These are phyloP conservation scores for Chrysosporium keratinophilum DNA, from an alignment of 2,329 filamentous ascomycete species.

Conservation along the genomic window DNA sequence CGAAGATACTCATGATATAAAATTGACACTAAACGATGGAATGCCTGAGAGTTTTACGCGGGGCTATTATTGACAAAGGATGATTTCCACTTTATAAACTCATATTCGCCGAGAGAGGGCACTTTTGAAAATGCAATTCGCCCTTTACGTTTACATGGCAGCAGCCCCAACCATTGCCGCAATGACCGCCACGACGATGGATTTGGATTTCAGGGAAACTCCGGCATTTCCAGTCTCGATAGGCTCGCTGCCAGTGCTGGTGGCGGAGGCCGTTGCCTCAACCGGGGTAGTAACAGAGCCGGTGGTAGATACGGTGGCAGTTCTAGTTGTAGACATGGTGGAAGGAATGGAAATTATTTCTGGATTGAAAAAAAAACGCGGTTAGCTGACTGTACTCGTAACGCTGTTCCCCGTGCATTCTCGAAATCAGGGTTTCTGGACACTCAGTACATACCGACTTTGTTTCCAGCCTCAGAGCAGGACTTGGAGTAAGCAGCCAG, in stretches of 20 bases:
- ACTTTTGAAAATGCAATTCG: background rate
- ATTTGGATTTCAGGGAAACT: slow-evolving; percentile 27
- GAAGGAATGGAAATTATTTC: slow-evolving; percentile 1
- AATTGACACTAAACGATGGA: too few relatives aligned
- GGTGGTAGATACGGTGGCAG: slow-evolving; percentile 7
- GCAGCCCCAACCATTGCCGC: slow-evolving; percentile 35
- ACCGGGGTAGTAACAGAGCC: slow-evolving; percentile 19
- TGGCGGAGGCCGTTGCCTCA: slow-evolving; percentile 14
- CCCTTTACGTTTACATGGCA: slow-evolving; percentile 15
- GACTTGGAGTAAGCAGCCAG: slow-evolving; percentile 32
- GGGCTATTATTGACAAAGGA: too few relatives aligned
- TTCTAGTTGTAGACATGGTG: slow-evolving; percentile 3
- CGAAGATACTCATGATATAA: too few relatives aligned
- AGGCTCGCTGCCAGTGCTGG: slow-evolving; percentile 14
- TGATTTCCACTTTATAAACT: too few relatives aligned
- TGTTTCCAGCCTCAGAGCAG: slow-evolving; percentile 32
- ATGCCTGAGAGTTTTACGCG: too few relatives aligned
- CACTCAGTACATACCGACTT: slow-evolving; percentile 30
- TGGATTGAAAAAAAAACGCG: slow-evolving; percentile 1
- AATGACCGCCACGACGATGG: slow-evolving; percentile 30
- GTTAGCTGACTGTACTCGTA: slow-evolving; percentile 7
- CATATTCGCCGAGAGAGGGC: too few relatives aligned
- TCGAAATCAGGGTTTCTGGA: background rate
- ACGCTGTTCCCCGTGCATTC: background rate
- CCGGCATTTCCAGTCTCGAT: slow-evolving; percentile 21